Conservation (phyloP, 2,329 filamentous ascomycete genomes). For the Ophiostoma novo-ulmi region DNA sequence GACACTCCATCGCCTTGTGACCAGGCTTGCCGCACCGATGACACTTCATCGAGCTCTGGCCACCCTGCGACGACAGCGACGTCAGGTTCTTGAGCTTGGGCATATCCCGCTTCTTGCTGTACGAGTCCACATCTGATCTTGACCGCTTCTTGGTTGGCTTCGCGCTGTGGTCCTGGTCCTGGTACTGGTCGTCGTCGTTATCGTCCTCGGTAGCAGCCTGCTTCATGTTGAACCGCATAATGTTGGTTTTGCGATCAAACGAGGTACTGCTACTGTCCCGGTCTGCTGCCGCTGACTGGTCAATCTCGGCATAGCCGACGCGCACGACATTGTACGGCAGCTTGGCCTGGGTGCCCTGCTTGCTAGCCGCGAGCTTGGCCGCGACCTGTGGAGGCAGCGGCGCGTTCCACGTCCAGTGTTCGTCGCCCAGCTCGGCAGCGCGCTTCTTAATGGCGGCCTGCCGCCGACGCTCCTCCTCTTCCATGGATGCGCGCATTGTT, state of each 20-base stretch:
- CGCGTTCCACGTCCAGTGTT: slow-evolving; percentile 68
- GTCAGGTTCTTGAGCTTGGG: slow-evolving; percentile 55
- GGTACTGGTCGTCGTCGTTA: slow-evolving; percentile 35
- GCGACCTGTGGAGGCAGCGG: slow-evolving; percentile 31
- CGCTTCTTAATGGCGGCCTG: slow-evolving; percentile 57
- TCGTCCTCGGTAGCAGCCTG: slow-evolving; percentile 32
- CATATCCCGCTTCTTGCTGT: slow-evolving; percentile 58
- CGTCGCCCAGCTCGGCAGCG: slow-evolving; percentile 60
- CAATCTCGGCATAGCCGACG: slow-evolving; percentile 49
- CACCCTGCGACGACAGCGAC: slow-evolving; percentile 51
- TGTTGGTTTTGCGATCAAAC: slow-evolving; percentile 22
- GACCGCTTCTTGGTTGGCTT: slow-evolving; percentile 23
- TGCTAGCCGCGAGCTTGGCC: slow-evolving; percentile 31
- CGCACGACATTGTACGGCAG: slow-evolving; percentile 52
- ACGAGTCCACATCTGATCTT: slow-evolving; percentile 44
- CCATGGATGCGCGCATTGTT: slow-evolving; percentile 58
- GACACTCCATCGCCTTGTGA: slow-evolving; percentile 55
- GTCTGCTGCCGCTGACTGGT: slow-evolving; percentile 34
- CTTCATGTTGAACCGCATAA: slow-evolving; percentile 35
- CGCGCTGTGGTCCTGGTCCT: slow-evolving; percentile 27
- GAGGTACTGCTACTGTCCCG: background rate
- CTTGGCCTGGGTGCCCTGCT: slow-evolving; percentile 22
- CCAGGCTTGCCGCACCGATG: slow-evolving; percentile 58
- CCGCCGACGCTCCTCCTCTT: slow-evolving; percentile 62
- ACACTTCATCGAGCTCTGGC: slow-evolving; percentile 44